A percentile compares a stretch with the other conserved stretches of the same genome.
Conservation (phyloP, 306 rosid species). For the Trichosanthes truncata region DNA sequence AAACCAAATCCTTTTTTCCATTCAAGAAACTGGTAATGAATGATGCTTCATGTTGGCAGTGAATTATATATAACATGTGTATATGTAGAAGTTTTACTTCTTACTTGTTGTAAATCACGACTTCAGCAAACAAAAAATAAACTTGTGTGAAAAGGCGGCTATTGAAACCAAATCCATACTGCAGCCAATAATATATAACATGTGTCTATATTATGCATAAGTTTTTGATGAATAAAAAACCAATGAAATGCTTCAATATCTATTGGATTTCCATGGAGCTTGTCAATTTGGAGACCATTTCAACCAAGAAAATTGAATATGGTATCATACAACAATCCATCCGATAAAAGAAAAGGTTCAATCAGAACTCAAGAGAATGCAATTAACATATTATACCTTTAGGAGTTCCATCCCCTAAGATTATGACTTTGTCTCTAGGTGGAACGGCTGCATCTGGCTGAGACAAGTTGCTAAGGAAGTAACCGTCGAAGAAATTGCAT, state of each 20-base stretch:
- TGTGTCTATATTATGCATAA: background rate
- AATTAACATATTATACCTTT: constrained; percentile 17
- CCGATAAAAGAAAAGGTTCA: background rate
- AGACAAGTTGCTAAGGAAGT: constrained; percentile 17
- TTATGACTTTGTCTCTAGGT: constrained; percentile 27
- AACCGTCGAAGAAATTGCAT: constrained; percentile 29
- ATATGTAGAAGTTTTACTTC: background rate
- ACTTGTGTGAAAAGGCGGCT: background rate
- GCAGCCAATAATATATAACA: background rate
- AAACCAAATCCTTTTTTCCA: background rate
- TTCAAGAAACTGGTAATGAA: background rate
- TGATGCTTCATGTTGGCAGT: too few relatives aligned
- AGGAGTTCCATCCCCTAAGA: constrained; percentile 33
- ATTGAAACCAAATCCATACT: background rate
- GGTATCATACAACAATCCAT: background rate
- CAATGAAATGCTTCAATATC: background rate
- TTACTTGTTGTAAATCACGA: background rate
- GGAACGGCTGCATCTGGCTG: constrained; percentile 27
- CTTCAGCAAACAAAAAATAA: background rate
- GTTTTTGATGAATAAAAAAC: background rate
- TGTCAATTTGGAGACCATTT: background rate
- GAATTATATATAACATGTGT: background rate
- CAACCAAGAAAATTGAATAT: background rate
- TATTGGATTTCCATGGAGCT: background rate
- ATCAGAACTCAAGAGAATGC: background rate